Conservation (phyloP, 225 moss, liverwort and hornwort species). For the Physcomitrium patens region DNA sequence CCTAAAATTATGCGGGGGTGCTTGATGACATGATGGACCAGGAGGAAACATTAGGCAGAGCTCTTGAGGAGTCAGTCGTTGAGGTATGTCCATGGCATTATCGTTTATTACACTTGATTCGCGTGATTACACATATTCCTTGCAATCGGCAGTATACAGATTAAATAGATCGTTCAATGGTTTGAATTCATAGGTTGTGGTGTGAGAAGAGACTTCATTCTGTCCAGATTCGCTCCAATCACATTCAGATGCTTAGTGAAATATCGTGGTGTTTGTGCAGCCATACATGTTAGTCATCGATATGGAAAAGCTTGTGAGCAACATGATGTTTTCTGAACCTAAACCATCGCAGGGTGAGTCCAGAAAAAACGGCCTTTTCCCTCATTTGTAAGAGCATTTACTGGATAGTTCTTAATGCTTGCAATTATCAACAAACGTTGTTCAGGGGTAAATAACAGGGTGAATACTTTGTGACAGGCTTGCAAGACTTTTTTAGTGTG, state of each 20-base stretch:
- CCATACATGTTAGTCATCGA: constrained; percentile 62
- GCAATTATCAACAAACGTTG: not conserved
- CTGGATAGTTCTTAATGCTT: constrained; percentile 6
- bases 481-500: constrained; percentile 44
- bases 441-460: not conserved
- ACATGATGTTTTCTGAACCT: constrained; percentile 41
- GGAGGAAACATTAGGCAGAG: constrained; percentile 54
- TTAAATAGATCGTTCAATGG: not conserved
- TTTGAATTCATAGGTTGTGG: too few species aligned
- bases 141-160: not conserved
- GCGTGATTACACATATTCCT: not conserved
- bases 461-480: constrained; percentile 5
- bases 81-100: constrained; percentile 41
- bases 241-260: constrained; percentile 22
- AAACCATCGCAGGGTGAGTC: constrained; percentile 36
- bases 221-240: not conserved
- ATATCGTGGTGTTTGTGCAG: constrained; percentile 43
- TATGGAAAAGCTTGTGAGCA: constrained; percentile 68
- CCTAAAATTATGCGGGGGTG: not conserved
- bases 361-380: constrained; percentile 2
- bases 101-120: constrained; percentile 22
- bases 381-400: not conserved
- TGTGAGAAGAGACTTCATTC: too few species aligned
- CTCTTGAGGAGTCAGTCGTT: constrained; percentile 63
- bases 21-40: constrained; percentile 33